Conservation (phyloP, 176 grass and related monocot species). For the Poa pratensis region DNA sequence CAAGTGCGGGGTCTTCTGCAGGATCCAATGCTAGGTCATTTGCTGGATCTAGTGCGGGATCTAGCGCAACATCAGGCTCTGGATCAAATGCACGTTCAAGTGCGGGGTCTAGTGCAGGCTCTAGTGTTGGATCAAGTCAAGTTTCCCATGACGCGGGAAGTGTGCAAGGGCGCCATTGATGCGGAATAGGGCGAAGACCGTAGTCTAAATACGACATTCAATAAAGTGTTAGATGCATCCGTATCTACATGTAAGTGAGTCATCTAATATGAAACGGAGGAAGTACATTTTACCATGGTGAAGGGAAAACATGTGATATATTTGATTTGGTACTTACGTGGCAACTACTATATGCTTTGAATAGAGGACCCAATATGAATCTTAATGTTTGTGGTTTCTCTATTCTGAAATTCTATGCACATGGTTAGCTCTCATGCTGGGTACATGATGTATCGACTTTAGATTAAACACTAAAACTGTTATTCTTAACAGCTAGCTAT, state of each 20-base stretch:
- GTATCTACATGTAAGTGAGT: no score
- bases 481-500: background rate
- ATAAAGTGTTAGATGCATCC: no score
- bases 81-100: background rate
- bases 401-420: no score
- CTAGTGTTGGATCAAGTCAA: background rate
- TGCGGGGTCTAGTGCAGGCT: background rate
- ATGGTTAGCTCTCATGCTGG: no score
- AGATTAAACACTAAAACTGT: background rate
- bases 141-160: background rate
- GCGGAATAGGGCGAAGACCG: background rate
- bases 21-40: conserved; percentile 3
- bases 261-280: no score
- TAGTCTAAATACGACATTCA: background rate
- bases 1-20: background rate
- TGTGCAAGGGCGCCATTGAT: conserved; percentile 28
- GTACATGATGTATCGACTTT: no score
- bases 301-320: no score
- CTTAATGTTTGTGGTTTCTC: no score
- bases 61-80: background rate
- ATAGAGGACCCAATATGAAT: no score
- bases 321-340: no score
- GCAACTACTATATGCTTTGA: no score
- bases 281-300: no score
- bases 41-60: conserved; percentile 4